Evolutionary conservation across 129 eudicot genomes (phyloP), one percentile per base, ranked within the genome.

Genomic region (Erigeron canadensis): DNA sequence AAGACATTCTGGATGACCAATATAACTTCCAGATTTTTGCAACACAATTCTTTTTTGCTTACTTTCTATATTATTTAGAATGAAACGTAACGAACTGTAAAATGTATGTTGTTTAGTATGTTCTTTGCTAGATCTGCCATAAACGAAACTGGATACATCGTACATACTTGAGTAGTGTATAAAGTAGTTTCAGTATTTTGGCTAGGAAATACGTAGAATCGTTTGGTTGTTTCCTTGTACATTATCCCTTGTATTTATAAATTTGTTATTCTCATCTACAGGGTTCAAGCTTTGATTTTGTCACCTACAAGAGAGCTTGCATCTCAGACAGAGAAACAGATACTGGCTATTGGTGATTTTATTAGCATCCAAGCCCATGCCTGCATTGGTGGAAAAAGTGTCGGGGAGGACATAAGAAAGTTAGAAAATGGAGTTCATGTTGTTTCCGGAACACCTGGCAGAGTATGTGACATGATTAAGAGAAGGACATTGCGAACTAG

Each of bases 251-350:
- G 34, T 7, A 39, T 77, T 59, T 69, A 45, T 69, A n/a, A 46
- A 21, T 60, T 38, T 39, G 2, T 11, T 41, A 63, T 65, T 37
- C 13, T 57, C 48, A 12, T 75, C 17, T 56, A 46, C 73, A 93
- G 98, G 84, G 96, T 93, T 23, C 98, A 93, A 80, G 98, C 98
- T 60, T 70, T 93, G 86, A 87, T 93, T 51, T 76, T 93, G 70
- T 93, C 98, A 48, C 98, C 98, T 47, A 93, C 98, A 61, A 82
- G 98, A 76, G 98, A 93, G 80, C 86, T 93, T 80, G 98, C 98
- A 47, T 71, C 96, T 62, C 98, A 93, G 69, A 93, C 98, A 41
- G 96, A 93, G 71, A 87, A 85, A 69, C 88, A 83, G 3, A 85
- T 89, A 57, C 66, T 82, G 78, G 90, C 98, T 7, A 87, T 93